Base-by-base conservation (phyloP, 2,329 filamentous ascomycete genomes). In the Trichoderma koningiopsis region DNA sequence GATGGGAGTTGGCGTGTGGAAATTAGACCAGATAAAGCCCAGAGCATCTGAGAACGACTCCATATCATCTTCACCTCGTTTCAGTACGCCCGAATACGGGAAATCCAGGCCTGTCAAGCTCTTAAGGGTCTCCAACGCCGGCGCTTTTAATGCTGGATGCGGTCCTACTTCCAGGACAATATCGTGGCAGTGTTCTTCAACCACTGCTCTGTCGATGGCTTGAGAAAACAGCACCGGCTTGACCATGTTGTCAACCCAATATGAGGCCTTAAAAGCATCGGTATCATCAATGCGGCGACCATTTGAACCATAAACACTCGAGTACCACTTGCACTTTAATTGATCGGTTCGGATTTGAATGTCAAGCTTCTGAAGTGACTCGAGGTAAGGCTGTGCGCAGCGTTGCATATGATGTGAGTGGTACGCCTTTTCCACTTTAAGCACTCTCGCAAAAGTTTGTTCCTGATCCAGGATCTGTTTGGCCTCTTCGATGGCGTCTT, bases 391-490 rank as follows among this genome's bases (percentile, higher is more conserved):
- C 8, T 47, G 16, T 22, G 16, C 43, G 19, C 16, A n/a, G 6
- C 19, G 43, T 22, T 47, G 16, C 84, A 86, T 86, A 71, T 85
- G 84, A 2, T 77, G 78, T 0, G 83, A 86, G 74, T 86, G 84
- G 65, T 86, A 86, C 0, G 83, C 84, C 0, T 78, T 83, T 59
- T 84, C 82, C 0, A 85, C 79, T 2, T 72, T 71, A 5, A 86
- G 74, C 0, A 77, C 10, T 2, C 80, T 74, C 0, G 77, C 76
- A 60, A 82, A 82, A 63, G 73, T 79, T 1, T 74, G 49, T 2
- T 66, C 58, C 14, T 65, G 71, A 2, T 75, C 70, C 2, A 78
- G 49, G 1, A 75, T 7, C 1, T 57, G 61, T 56, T 74, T 72
- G 0, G 74, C 70, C 16, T 76, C 60, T 1, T 73, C 61, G 13